Base-by-base conservation (phyloP, 1,284 basidiomycete genomes). In the Blastosporella zonata region DNA sequence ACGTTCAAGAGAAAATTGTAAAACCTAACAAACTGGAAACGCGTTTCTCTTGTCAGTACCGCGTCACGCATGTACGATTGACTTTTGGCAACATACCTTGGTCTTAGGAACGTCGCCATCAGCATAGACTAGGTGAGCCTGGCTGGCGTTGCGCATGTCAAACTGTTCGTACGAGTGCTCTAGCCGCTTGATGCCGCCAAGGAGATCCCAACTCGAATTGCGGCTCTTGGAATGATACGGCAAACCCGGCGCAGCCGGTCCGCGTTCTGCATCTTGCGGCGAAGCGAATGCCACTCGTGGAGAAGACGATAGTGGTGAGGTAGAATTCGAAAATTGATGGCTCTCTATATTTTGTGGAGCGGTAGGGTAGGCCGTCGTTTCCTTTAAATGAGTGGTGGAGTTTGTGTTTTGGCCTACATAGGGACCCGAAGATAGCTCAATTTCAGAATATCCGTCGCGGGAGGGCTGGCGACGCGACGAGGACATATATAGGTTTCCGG, bases 1-100 rank as follows among this genome's bases (percentile, higher is more conserved):
- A 81, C 77, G 61, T 86, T 85, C 43, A 91, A 59, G n/a, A 90
- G 73, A 67, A 85, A 91, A 56, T 86, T 76, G 65, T 90, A 91
- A 3, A 87, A 59, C 57, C 72, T 77, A 1, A 74, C 63, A 42
- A 82, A 62, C 81, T 85, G 42, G n/a, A 44, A 17, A 35, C 18
- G n/a, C 34, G 6, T 37, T 31, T 7, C 12, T 31, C 27, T n/a
- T 22, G n/a, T 9, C 2, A 18, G 6, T 18, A 17, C 17, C 17
- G 6, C 17, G 33, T 31, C 15, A 4, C 13, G 33, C 10, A 27
- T 27, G 20, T 23, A 35, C 21, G 5, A 23, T 9, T 25, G 5
- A 7, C 22, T 18, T 6, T 27, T 41, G 36, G 5, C 27, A 10
- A 58, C 58, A 50, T 55, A 78, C 82, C 62, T 71, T 75, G 57